phyloP scores from a whole-genome alignment of 2,329 filamentous ascomycete genomes.

The Colletotrichum eleusines region DNA sequence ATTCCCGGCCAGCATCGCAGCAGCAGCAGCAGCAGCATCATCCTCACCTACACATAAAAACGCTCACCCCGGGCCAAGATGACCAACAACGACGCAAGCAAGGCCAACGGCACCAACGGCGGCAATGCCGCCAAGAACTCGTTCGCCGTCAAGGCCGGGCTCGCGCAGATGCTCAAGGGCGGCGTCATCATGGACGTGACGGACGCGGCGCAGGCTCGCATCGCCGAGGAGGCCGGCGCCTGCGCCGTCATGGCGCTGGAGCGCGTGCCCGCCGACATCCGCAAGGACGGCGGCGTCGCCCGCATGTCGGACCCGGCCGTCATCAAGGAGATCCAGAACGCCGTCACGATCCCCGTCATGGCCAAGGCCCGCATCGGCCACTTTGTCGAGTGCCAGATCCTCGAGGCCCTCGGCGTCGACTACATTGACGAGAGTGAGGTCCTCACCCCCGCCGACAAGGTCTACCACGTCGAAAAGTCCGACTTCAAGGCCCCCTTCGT shows the following conservation, averaged over 20 bases:
- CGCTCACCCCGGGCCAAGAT: too few species aligned
- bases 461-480: conserved; percentile 92
- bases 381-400: conserved; percentile 98
- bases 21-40: too few species aligned
- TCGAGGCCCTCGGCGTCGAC: conserved; percentile 94
- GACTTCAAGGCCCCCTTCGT: conserved; percentile 89
- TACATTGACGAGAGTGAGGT: conserved; percentile 99
- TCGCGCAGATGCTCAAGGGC: conserved; percentile 98
- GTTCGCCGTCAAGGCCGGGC: conserved; percentile 93
- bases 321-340: conserved; percentile 94
- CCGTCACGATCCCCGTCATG: conserved; percentile 98
- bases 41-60: too few species aligned
- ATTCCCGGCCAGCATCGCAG: conserved; percentile 20
- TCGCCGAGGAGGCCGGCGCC: conserved; percentile 96
- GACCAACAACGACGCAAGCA: conserved; percentile 31
- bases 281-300: conserved; percentile 90
- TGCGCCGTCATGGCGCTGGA: conserved; percentile 98
- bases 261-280: conserved; percentile 96
- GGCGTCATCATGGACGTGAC: conserved; percentile 99
- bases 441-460: conserved; percentile 91
- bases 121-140: conserved; percentile 55
- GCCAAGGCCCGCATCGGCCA: conserved; percentile 98
- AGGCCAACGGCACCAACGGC: conserved; percentile 44
- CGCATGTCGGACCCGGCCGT: conserved; percentile 96
- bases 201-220: conserved; percentile 91